A percentile compares a stretch with the other conserved stretches of the same genome.
Conservation (phyloP, 495 filamentous ascomycete species). For the Penicillium roqueforti region DNA sequence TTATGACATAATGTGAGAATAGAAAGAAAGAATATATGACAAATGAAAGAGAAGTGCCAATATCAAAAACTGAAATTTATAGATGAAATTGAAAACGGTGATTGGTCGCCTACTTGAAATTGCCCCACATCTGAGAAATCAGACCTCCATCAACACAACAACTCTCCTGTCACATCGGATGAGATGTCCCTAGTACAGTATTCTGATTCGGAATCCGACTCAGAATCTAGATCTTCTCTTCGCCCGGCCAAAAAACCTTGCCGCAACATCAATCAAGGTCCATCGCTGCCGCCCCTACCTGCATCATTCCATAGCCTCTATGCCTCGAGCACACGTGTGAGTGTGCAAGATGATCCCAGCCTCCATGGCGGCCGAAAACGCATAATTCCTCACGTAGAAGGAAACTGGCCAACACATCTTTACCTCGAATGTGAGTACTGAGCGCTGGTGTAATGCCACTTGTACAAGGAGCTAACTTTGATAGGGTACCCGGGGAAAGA, state of each 20-base stretch:
- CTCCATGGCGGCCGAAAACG: constrained; percentile 83
- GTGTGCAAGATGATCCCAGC: constrained; percentile 72
- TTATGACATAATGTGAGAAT: neutral
- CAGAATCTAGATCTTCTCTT: constrained; percentile 30
- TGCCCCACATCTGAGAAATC: constrained; percentile 2
- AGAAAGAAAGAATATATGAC: neutral
- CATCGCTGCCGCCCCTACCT: constrained; percentile 75
- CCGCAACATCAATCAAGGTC: constrained; percentile 8
- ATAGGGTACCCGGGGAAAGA: constrained; percentile 65
- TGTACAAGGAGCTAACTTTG: constrained; percentile 25
- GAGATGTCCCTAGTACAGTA: constrained; percentile 68
- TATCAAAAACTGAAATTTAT: neutral
- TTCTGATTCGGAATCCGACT: constrained; percentile 59
- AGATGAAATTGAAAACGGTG: neutral
- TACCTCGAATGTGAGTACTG: constrained; percentile 83
- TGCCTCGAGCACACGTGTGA: constrained; percentile 66
- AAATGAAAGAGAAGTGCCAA: neutral
- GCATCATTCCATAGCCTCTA: constrained; percentile 84
- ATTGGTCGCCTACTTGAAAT: neutral
- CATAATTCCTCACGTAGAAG: constrained; percentile 75
- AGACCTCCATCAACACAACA: constrained; percentile 1
- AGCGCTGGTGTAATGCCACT: constrained; percentile 1
- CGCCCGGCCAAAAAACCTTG: constrained; percentile 27
- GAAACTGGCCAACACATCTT: constrained; percentile 88
- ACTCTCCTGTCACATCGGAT: neutral